phyloP scores from a whole-genome alignment of 495 filamentous ascomycete genomes.

The Hypoxylon perforatum region DNA sequence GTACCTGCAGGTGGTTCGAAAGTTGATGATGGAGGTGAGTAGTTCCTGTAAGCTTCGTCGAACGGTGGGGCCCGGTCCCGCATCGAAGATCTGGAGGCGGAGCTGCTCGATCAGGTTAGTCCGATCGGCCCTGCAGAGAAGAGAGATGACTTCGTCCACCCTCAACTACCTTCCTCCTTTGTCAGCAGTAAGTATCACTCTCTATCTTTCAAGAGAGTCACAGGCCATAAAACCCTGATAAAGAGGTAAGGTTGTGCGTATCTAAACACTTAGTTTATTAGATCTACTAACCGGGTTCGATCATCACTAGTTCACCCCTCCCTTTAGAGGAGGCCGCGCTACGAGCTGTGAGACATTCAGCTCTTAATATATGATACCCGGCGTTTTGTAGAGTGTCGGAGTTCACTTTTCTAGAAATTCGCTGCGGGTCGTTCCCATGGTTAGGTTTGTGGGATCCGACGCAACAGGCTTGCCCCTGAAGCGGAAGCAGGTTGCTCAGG shows the following conservation, averaged over 20 bases:
- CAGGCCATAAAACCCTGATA: too few relatives aligned
- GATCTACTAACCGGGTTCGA: neutral
- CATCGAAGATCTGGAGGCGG: conserved; percentile 2
- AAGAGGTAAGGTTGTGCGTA: too few relatives aligned
- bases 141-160: neutral
- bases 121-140: neutral
- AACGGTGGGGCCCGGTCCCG: neutral
- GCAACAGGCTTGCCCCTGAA: conserved; percentile 56
- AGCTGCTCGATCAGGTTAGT: conserved; percentile 31
- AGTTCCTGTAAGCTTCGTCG: too few relatives aligned
- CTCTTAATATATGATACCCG: neutral
- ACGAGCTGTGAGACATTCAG: neutral
- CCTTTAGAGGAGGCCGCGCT: conserved; percentile 14
- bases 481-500: conserved; percentile 59
- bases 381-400: conserved; percentile 12
- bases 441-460: conserved; percentile 60
- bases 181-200: too few relatives aligned
- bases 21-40: too few relatives aligned
- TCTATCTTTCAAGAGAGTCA: too few relatives aligned
- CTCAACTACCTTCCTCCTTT: neutral
- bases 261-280: neutral
- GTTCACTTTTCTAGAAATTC: conserved; percentile 26
- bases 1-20: too few relatives aligned
- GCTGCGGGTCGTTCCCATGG: conserved; percentile 32
- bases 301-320: neutral